Conservation (phyloP, 176 grass and related monocot genomes). For the Pharus latifolius region DNA sequence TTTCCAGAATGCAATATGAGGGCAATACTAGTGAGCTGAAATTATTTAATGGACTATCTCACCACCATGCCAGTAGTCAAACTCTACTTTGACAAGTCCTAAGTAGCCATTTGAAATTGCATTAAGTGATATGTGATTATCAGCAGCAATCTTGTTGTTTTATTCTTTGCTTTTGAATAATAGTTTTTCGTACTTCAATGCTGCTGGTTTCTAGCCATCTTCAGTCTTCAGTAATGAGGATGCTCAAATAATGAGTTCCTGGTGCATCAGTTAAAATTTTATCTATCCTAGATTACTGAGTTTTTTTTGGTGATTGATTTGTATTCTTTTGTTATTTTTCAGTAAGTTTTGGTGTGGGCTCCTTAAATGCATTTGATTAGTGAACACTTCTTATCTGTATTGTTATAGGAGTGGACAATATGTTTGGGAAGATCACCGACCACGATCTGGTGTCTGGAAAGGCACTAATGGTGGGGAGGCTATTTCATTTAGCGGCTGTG, state of each 20-base stretch:
- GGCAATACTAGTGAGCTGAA: neutral
- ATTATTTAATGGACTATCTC: neutral
- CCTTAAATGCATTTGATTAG: neutral
- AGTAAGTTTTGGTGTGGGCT: neutral
- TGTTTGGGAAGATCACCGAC: conserved; percentile 91
- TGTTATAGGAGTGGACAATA: conserved; percentile 69
- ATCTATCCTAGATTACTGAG: neutral
- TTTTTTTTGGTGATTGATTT: neutral
- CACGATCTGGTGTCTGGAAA: conserved; percentile 91
- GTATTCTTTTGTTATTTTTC: neutral
- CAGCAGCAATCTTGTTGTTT: neutral
- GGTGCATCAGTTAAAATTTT: neutral
- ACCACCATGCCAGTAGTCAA: neutral
- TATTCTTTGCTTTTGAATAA: neutral
- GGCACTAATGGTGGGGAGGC: conserved; percentile 88
- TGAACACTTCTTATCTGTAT: conserved; percentile 8
- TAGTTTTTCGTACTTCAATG: neutral
- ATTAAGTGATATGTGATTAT: neutral
- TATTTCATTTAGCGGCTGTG: conserved; percentile 97
- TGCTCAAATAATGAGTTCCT: neutral
- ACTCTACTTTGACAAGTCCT: conserved; percentile 6
- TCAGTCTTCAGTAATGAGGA: no score
- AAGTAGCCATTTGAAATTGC: neutral
- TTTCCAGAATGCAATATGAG: neutral
- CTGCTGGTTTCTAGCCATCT: neutral